These are phyloP conservation scores for Oryza australiensis DNA, from an alignment of 176 grass and related monocot genomes.

Conservation along the genomic window DNA sequence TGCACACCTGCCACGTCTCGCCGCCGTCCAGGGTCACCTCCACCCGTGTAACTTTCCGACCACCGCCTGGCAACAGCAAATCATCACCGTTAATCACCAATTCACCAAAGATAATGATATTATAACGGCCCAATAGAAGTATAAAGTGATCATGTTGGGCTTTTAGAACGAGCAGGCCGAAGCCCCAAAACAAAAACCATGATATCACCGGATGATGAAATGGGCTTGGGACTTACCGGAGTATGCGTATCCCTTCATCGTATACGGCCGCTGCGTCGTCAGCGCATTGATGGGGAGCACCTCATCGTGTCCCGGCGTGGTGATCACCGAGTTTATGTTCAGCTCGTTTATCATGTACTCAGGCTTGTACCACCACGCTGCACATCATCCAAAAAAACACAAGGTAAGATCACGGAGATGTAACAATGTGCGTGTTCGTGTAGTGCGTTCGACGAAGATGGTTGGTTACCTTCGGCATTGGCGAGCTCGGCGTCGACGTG, in stretches of 20 bases:
- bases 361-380: conserved; percentile 99
- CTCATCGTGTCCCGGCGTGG: conserved; percentile 72
- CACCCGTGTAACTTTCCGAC: conserved; percentile 76
- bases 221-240: conserved; percentile 52
- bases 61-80: conserved; percentile 50
- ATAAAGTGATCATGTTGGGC: background rate
- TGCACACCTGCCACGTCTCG: conserved; percentile 64
- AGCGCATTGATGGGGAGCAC: conserved; percentile 66
- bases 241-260: conserved; percentile 78
- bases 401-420: background rate
- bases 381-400: background rate
- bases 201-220: background rate
- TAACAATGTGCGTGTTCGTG: background rate
- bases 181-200: background rate
- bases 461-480: conserved; percentile 64
- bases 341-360: conserved; percentile 95
- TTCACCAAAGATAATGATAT: background rate
- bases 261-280: conserved; percentile 62
- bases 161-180: background rate
- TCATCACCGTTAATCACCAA: background rate
- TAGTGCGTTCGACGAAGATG: background rate
- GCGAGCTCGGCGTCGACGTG: conserved; percentile 87
- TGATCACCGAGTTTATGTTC: conserved; percentile 90
- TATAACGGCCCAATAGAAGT: background rate
- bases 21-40: conserved; percentile 84